A percentile compares a stretch with the other conserved stretches of the same genome.
Evolutionary conservation across 768 basidiomycete genomes (phyloP).

Genomic region (Russula earlei): DNA sequence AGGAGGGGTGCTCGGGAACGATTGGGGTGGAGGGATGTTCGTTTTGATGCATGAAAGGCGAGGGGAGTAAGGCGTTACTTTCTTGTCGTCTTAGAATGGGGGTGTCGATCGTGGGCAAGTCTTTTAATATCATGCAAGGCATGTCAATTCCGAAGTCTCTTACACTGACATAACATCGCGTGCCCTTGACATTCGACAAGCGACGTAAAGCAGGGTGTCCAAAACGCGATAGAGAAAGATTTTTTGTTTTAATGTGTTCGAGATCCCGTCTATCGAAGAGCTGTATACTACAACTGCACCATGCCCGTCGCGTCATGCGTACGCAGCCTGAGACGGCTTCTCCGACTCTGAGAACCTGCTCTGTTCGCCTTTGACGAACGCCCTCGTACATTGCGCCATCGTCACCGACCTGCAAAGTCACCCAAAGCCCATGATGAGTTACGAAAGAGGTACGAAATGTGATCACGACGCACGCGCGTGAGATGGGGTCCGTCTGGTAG

Average conservation of each 20-base stretch:
- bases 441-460: background rate
- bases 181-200: no score
- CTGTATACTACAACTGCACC: background rate
- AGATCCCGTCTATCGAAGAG: constrained; percentile 10
- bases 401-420: constrained; percentile 61
- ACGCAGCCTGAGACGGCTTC: constrained; percentile 36
- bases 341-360: constrained; percentile 44
- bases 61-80: no score
- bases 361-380: constrained; percentile 72
- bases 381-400: constrained; percentile 88
- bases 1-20: no score
- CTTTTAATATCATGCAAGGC: no score
- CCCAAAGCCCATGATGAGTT: constrained; percentile 1
- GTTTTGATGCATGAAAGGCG: no score
- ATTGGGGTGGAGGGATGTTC: no score
- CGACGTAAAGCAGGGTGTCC: no score
- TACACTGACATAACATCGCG: no score
- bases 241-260: constrained; percentile 1
- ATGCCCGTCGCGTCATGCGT: constrained; percentile 28
- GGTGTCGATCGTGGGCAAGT: no score
- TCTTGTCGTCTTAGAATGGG: no score
- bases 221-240: background rate
- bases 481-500: constrained; percentile 94
- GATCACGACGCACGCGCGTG: constrained; percentile 63
- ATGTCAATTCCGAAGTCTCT: no score